Conservation (phyloP, 495 filamentous ascomycete species). For the Friedmanniomyces endolithicus region DNA sequence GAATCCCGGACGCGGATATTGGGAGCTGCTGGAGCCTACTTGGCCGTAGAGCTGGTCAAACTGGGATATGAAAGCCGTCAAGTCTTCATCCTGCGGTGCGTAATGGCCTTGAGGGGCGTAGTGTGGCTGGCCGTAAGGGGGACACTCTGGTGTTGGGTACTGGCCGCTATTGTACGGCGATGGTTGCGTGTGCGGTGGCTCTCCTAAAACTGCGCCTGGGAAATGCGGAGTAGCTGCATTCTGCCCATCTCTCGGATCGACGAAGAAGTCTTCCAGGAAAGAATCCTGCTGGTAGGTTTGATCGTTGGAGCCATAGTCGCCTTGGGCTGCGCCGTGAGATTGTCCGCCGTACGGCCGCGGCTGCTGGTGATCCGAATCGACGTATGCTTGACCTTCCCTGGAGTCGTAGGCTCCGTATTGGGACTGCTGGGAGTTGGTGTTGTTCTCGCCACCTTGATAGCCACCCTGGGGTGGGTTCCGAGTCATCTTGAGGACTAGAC, state of each 20-base stretch:
- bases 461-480: conserved; percentile 5
- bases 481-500: conserved; percentile 1
- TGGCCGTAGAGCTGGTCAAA: too few species aligned
- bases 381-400: background rate
- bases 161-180: background rate
- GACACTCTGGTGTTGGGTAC: too few species aligned
- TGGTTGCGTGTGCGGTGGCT: background rate
- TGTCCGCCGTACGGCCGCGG: background rate
- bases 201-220: background rate
- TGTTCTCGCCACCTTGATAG: conserved; percentile 4
- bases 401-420: background rate
- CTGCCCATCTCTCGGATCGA: background rate
- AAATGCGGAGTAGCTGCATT: background rate
- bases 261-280: background rate
- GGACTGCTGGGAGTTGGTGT: background rate
- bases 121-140: too few species aligned
- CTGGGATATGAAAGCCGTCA: too few species aligned
- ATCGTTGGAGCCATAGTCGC: conserved; percentile 10
- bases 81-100: too few species aligned
- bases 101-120: too few species aligned
- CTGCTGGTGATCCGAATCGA: background rate
- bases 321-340: background rate
- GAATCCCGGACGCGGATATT: too few species aligned
- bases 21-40: too few species aligned
- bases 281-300: conserved; percentile 9